Evolutionary conservation across 495 filamentous ascomycete genomes (phyloP).

Genomic region (Podospora tetraspora): DNA sequence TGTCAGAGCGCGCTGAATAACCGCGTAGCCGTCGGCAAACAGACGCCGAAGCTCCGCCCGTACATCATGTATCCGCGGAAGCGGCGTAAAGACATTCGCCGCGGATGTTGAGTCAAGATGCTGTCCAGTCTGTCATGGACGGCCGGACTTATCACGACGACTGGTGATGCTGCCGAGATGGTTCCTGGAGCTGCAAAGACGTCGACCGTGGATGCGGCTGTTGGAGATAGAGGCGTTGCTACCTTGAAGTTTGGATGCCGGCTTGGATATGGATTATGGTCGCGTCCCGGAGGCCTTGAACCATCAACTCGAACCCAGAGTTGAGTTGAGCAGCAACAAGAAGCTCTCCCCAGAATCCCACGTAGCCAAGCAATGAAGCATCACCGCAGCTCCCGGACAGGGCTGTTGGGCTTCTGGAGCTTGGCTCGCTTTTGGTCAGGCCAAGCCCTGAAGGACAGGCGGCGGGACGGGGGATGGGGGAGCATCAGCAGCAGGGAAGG

Average conservation of each 20-base stretch:
- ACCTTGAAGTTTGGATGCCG: neutral
- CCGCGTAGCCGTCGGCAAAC: neutral
- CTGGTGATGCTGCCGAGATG: neutral
- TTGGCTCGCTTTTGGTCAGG: neutral
- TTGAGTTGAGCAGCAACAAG: neutral
- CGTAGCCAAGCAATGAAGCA: neutral
- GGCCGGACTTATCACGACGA: neutral
- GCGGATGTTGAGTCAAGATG: too few relatives aligned
- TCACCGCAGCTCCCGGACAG: neutral
- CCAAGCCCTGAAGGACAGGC: neutral
- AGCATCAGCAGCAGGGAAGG: too few relatives aligned
- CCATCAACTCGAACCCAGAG: neutral
- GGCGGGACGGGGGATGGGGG: neutral
- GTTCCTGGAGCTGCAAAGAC: neutral
- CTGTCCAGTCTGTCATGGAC: neutral
- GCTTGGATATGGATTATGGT: neutral
- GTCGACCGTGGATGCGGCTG: neutral
- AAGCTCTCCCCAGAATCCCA: neutral
- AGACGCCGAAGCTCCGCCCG: neutral
- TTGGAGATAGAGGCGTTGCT: neutral
- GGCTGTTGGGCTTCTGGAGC: slow-evolving; percentile 1
- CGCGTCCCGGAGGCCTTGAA: neutral
- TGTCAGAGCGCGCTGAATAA: neutral
- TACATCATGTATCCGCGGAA: neutral
- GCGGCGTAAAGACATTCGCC: neutral